Percentiles rank a stretch among this genome's conserved stretches.
These are phyloP conservation scores for Inonotus obliquus DNA, from an alignment of 1,284 basidiomycete species.

Conservation along the genomic window DNA sequence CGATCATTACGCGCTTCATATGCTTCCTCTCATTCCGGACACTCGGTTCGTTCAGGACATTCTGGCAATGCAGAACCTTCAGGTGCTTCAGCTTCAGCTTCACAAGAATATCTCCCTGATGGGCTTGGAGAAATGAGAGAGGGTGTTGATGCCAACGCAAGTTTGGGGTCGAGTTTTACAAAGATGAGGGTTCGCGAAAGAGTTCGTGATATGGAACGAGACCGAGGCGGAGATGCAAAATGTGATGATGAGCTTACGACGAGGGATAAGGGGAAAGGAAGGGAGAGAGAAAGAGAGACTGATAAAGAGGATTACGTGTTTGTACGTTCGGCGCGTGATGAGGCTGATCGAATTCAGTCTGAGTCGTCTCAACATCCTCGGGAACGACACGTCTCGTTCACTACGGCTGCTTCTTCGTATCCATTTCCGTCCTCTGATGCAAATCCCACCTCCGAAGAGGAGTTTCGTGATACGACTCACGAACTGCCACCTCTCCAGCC, in stretches of 20 bases:
- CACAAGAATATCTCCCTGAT: background rate
- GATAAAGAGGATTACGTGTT: constrained; percentile 10
- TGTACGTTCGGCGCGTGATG: background rate
- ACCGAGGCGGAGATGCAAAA: too few relatives aligned
- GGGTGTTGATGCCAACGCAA: background rate
- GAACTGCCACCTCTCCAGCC: background rate
- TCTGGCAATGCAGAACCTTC: too few relatives aligned
- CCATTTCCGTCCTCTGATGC: background rate
- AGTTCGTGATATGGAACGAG: background rate
- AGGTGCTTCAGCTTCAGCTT: background rate
- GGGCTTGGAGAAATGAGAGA: background rate
- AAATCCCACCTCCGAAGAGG: background rate
- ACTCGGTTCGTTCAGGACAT: background rate
- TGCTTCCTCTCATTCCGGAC: background rate
- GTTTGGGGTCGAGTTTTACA: constrained; percentile 6
- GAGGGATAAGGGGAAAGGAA: background rate
- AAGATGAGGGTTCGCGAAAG: constrained; percentile 1
- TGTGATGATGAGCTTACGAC: too few relatives aligned
- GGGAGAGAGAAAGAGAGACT: background rate
- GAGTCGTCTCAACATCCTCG: background rate
- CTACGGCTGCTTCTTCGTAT: background rate
- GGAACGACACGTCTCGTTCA: background rate
- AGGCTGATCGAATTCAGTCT: background rate
- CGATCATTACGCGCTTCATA: constrained; percentile 13
- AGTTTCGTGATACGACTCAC: background rate